phyloP scores from a whole-genome alignment of 108 stramenopile genomes.

The Pinguiococcus pyrenoidosus region DNA sequence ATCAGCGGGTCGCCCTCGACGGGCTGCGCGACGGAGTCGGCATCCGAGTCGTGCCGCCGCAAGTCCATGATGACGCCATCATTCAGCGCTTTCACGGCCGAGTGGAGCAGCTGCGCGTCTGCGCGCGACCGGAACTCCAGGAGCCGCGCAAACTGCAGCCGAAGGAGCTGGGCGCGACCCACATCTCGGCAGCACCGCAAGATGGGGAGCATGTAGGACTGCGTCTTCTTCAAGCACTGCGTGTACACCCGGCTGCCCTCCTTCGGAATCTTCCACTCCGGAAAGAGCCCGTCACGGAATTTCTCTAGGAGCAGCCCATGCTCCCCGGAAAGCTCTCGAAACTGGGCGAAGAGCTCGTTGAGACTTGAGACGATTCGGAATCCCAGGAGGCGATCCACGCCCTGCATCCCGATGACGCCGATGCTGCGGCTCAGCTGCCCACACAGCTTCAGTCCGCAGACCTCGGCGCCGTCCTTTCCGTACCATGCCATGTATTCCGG shows the following conservation, averaged over 20 bases:
- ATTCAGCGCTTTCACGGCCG: constrained; percentile 14
- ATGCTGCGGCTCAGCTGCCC: constrained; percentile 25
- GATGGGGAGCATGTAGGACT: constrained; percentile 44
- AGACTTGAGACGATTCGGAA: constrained; percentile 39
- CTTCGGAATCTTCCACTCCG: constrained; percentile 31
- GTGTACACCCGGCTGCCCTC: constrained; percentile 27
- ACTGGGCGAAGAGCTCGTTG: constrained; percentile 37
- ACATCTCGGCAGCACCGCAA: constrained; percentile 38
- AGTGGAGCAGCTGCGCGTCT: constrained; percentile 37
- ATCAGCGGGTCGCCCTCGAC: background rate
- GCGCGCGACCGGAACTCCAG: constrained; percentile 26
- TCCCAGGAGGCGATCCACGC: constrained; percentile 41
- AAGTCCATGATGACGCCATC: constrained; percentile 12
- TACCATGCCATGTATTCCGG: constrained; percentile 18
- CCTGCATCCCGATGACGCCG: constrained; percentile 41
- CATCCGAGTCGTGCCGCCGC: background rate
- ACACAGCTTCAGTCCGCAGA: constrained; percentile 32
- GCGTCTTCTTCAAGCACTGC: constrained; percentile 33
- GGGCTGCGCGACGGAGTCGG: background rate
- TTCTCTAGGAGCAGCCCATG: constrained; percentile 28
- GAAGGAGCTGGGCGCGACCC: constrained; percentile 48
- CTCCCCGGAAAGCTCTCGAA: constrained; percentile 17
- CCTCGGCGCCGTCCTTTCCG: constrained; percentile 13
- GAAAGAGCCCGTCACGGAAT: constrained; percentile 23
- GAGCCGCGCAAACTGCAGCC: constrained; percentile 30